Percentiles rank a stretch among this genome's conserved stretches.
phyloP scores from a whole-genome alignment of 495 filamentous ascomycete genomes.

The Penicillium atrosanguineum region DNA sequence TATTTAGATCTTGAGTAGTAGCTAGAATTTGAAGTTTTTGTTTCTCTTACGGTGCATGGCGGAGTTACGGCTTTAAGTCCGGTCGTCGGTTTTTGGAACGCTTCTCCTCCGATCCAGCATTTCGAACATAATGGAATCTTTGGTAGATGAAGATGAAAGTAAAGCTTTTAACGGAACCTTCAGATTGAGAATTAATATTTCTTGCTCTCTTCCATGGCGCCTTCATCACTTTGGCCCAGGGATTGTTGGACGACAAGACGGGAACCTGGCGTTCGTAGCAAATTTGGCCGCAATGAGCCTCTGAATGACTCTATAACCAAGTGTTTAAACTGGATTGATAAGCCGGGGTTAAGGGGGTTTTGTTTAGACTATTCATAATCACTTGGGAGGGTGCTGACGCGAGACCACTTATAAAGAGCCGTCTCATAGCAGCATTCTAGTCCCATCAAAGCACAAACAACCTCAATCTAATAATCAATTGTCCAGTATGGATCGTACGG shows the following conservation, averaged over 20 bases:
- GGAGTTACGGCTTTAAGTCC: background rate
- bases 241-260: no score
- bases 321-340: background rate
- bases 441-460: background rate
- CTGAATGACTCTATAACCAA: no score
- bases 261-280: no score
- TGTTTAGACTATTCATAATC: no score
- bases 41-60: background rate
- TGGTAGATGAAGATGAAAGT: no score
- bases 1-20: no score
- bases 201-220: no score
- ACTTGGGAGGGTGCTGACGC: no score
- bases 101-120: background rate
- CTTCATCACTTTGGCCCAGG: no score
- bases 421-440: background rate
- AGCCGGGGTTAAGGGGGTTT: background rate
- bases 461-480: background rate
- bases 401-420: background rate
- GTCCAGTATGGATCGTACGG: conserved; percentile 30
- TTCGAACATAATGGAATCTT: background rate
- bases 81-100: background rate
- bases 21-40: no score
- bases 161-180: no score
- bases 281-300: background rate
- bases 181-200: no score